These are phyloP conservation scores for Metschnikowia matae DNA, from an alignment of 805 yeast species.

Conservation along the genomic window DNA sequence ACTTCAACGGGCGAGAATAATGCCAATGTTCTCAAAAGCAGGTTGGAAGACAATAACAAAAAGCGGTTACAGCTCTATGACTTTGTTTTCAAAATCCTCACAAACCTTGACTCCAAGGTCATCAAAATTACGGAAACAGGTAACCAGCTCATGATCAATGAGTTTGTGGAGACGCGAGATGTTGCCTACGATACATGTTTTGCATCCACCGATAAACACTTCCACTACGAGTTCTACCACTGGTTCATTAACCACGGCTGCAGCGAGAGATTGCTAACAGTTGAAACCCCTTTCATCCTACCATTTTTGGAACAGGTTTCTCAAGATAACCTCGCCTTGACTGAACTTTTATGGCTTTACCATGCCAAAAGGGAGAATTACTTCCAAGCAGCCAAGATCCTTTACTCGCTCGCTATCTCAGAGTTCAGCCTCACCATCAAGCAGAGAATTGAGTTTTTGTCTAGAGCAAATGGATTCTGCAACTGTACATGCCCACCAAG, in stretches of 20 bases:
- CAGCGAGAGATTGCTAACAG: conserved; percentile 69
- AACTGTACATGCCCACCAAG: conserved; percentile 77
- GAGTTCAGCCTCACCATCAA: conserved; percentile 63
- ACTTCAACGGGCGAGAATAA: conserved; percentile 8
- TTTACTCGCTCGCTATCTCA: conserved; percentile 66
- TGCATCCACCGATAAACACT: conserved; percentile 70
- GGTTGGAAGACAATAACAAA: conserved; percentile 16
- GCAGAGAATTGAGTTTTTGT: conserved; percentile 79
- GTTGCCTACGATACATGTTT: conserved; percentile 72
- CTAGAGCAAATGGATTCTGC: conserved; percentile 91
- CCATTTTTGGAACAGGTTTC: conserved; percentile 72
- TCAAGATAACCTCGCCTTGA: conserved; percentile 60
- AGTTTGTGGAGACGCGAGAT: conserved; percentile 59
- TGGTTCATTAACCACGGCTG: conserved; percentile 83
- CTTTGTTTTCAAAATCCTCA: conserved; percentile 69
- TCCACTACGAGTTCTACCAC: conserved; percentile 88
- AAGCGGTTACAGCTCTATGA: conserved; percentile 50
- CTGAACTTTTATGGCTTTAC: conserved; percentile 83
- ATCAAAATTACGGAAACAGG: conserved; percentile 38
- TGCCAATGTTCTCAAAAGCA: conserved; percentile 6
- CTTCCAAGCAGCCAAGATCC: conserved; percentile 77
- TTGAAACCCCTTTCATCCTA: conserved; percentile 77
- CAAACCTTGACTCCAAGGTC: conserved; percentile 64
- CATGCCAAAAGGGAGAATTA: conserved; percentile 78
- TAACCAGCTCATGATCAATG: conserved; percentile 42